Base-by-base conservation (phyloP, 2,329 filamentous ascomycete genomes). In the Colletotrichum sp. region DNA sequence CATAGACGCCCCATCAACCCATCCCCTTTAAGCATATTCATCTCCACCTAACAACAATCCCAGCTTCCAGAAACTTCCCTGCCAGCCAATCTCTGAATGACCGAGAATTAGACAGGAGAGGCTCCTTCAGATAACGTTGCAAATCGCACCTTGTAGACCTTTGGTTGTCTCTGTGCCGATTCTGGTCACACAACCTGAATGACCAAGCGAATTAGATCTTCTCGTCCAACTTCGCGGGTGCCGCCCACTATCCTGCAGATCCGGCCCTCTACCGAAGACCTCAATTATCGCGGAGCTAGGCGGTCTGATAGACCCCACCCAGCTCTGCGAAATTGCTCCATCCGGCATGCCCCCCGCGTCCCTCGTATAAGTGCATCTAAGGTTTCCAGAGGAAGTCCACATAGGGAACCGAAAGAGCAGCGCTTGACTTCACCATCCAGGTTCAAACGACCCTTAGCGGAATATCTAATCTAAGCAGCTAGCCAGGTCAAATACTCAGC, bases 171-270 rank as follows among this genome's bases (percentile, higher is more conserved):
- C 10, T 8, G n/a, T 21, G 44, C 6, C 6, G 3, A 21, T 3
- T 21, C 6, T 24, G n/a, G 44, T 52, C 44, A 52, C 44, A 21
- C 15, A 24, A 24, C 6, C 44, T 52, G 1, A 13, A 52, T 4
- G 6, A 3, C 44, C 44, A 52, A 24, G 3, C 44, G 44, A 52
- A 52, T 52, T 52, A 52, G 44, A 12, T 13, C 10, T 52, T 52
- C 44, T 49, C 18, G n/a, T 5, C 1, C 44, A 52, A 8, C 6
- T 0, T 52, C 1, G 44, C 44, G 6, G 44, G 4, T 0, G 24
- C 2, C 21, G 16, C 0, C 0, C 13, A n/a, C 28, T 60, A 2
- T 60, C 57, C 7, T 30, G 8, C 5, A 13, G 26, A 60, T 3
- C 0, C 16, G 8, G 5, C 6, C 28, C 26, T n/a, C 24, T 5